These are phyloP conservation scores for Crithidia brevicula DNA, from an alignment of 208 protist genomes.

Conservation along the genomic window DNA sequence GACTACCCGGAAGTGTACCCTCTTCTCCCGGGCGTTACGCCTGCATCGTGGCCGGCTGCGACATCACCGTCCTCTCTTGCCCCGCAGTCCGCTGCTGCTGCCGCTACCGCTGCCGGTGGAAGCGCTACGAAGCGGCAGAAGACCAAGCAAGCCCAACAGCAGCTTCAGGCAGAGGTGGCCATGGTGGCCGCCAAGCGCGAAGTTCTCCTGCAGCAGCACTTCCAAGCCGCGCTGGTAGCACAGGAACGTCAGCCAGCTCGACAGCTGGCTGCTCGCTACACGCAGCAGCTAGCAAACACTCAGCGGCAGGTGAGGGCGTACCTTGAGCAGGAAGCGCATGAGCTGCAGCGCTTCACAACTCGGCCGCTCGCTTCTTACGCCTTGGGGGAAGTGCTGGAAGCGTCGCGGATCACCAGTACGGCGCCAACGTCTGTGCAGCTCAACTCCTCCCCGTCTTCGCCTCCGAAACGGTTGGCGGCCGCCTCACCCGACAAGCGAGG, in stretches of 20 bases:
- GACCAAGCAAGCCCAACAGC: constrained; percentile 28
- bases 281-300: constrained; percentile 41
- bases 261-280: constrained; percentile 30
- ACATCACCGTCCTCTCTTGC: not conserved
- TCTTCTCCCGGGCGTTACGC: not conserved
- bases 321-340: constrained; percentile 41
- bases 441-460: constrained; percentile 1
- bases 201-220: constrained; percentile 41
- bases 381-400: constrained; percentile 67
- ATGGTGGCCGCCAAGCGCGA: constrained; percentile 37
- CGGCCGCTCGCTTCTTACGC: constrained; percentile 61
- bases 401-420: constrained; percentile 9
- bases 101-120: not conserved
- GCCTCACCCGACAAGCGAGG: not conserved
- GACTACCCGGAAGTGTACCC: constrained; percentile 29
- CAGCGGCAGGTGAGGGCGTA: constrained; percentile 36
- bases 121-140: constrained; percentile 19
- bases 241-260: constrained; percentile 53
- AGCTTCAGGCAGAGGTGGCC: constrained; percentile 28
- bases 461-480: not conserved
- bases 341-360: constrained; percentile 60
- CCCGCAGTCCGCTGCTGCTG: not conserved
- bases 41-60: not conserved
- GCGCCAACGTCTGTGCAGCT: not conserved
- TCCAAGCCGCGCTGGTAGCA: constrained; percentile 31